Evolutionary conservation across 1,139 yeast species (phyloP), one percentile per base, ranked within the genome.

Genomic region (Debaryomyces fabryi): DNA sequence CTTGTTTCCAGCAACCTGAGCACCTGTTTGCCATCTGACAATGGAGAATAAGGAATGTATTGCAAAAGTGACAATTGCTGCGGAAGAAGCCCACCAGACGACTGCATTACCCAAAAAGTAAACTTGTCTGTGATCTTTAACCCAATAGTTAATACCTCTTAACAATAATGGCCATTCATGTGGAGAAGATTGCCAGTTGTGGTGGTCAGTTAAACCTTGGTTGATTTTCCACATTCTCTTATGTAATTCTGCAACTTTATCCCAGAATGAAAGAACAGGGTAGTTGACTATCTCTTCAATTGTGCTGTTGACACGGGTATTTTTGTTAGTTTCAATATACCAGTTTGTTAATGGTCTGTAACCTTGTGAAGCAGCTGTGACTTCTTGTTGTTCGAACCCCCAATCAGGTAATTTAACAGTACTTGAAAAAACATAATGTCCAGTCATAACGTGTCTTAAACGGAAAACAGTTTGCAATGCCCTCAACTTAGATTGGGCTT

Each of bases 341-440:
- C 98, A 95, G 56, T 86, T 73, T 45, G 91, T 80, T 67, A 88
- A 83, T 38, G 83, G 81, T 57, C 84, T 72, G 52, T 81, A 78
- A 64, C 97, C 98, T 60, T 84, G 89, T 45, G 82, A 75, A 45
- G 97, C 95, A 69, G 97, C 83, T 9, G 97, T 85, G 44, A 95
- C 99, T 74, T 93, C 99, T 69, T 90, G 97, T 72, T 95, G 99
- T 58, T 87, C 95, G 62, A 87, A 91, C 3, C 93, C 99, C 97
- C 98, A 93, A 50, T 85, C 86, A 50, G 99, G 99, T 58, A 93
- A 81, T 68, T 88, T 89, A 45, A 83, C 86, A 53, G 82, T 84
- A 64, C 89, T 91, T 24, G 98, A 89, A 69, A 92, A 93, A 60
- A 95, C 76, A 62, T 87, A 86, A 70, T 96, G 84, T 46, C 97